These are phyloP conservation scores for Recurvomyces mirabilis DNA, from an alignment of 495 filamentous ascomycete species.

Conservation along the genomic window DNA sequence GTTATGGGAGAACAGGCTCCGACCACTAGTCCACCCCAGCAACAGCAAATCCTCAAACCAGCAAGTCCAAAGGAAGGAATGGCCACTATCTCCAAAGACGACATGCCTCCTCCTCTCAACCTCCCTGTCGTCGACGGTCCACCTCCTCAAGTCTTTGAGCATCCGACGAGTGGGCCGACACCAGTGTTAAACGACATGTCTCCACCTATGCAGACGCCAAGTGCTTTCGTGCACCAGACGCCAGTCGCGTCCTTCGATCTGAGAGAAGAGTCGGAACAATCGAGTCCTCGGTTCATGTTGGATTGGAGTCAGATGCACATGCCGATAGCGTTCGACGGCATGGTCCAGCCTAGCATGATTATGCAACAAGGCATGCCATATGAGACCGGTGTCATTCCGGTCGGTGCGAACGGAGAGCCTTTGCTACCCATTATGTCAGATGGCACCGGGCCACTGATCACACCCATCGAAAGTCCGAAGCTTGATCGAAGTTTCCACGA, in stretches of 20 bases:
- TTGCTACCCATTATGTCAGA: slow-evolving; percentile 28
- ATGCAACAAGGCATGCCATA: slow-evolving; percentile 26
- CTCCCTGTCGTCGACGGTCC: slow-evolving; percentile 15
- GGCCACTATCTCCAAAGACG: slow-evolving; percentile 10
- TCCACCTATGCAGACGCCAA: slow-evolving; percentile 20
- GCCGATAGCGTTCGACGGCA: slow-evolving; percentile 26
- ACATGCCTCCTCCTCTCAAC: slow-evolving; percentile 10
- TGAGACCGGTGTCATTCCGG: slow-evolving; percentile 31
- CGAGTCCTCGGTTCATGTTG: slow-evolving; percentile 30
- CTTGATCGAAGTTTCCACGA: slow-evolving; percentile 28
- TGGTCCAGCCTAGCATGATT: slow-evolving; percentile 28
- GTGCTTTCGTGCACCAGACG: slow-evolving; percentile 26
- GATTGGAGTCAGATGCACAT: slow-evolving; percentile 32
- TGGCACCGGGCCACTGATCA: slow-evolving; percentile 17
- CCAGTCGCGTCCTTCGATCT: slow-evolving; percentile 27
- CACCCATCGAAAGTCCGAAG: slow-evolving; percentile 28
- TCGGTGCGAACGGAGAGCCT: slow-evolving; percentile 24
- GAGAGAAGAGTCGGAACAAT: slow-evolving; percentile 23
- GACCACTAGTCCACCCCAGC: slow-evolving; percentile 16
- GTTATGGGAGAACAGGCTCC: not conserved
- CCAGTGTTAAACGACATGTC: slow-evolving; percentile 20
- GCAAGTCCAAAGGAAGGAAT: slow-evolving; percentile 11
- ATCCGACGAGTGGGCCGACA: slow-evolving; percentile 23
- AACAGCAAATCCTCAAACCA: slow-evolving; percentile 17
- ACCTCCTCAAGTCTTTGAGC: slow-evolving; percentile 26